Conservation (phyloP, 2,329 filamentous ascomycete genomes). For the Capronia coronata region DNA sequence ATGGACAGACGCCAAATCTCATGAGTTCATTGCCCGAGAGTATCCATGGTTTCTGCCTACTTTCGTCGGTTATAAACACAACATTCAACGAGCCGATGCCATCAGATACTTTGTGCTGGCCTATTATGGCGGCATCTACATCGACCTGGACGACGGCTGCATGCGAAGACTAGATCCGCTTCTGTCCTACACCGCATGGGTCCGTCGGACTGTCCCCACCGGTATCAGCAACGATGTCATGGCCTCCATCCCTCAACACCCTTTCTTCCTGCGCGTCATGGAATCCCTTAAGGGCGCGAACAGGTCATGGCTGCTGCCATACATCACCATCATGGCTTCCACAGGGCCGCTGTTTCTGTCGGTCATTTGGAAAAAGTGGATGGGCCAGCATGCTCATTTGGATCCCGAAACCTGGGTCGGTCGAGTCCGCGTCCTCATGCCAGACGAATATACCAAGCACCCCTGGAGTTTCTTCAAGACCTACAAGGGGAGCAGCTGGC, state of each 20-base stretch:
- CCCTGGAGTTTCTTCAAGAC: slow-evolving; percentile 67
- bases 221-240: slow-evolving; percentile 78
- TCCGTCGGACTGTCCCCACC: slow-evolving; percentile 65
- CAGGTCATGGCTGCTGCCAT: slow-evolving; percentile 61
- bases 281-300: slow-evolving; percentile 62
- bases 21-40: slow-evolving; percentile 64
- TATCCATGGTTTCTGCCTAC: slow-evolving; percentile 73
- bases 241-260: slow-evolving; percentile 65
- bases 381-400: slow-evolving; percentile 42
- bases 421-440: slow-evolving; percentile 63
- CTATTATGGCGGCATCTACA: slow-evolving; percentile 72
- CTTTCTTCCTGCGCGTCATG: slow-evolving; percentile 66
- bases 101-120: slow-evolving; percentile 74
- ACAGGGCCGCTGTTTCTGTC: slow-evolving; percentile 71
- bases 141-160: slow-evolving; percentile 72
- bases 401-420: slow-evolving; percentile 40
- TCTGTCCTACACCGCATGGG: slow-evolving; percentile 62
- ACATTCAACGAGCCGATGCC: slow-evolving; percentile 70
- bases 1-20: slow-evolving; percentile 66
- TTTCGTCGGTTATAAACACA: slow-evolving; percentile 66
- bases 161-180: slow-evolving; percentile 61
- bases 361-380: slow-evolving; percentile 69
- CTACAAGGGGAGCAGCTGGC: slow-evolving; percentile 60
- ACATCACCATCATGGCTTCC: slow-evolving; percentile 74
- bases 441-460: slow-evolving; percentile 61